phyloP scores from a whole-genome alignment of 1,284 basidiomycete genomes.

The Cryptococcus sp. region DNA sequence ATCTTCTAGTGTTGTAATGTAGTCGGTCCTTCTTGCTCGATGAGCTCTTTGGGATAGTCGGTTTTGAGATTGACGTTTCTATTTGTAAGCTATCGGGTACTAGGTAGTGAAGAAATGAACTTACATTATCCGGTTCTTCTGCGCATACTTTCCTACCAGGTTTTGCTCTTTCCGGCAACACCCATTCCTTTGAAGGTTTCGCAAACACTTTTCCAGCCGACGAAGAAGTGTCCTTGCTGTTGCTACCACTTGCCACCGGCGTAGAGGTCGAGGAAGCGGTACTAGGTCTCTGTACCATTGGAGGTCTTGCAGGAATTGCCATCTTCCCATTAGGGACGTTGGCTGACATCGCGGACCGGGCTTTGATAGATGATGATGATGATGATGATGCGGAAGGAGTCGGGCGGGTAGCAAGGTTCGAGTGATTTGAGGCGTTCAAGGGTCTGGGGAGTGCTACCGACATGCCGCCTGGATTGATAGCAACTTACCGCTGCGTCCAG shows the following conservation, averaged over 20 bases:
- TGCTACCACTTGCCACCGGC: neutral
- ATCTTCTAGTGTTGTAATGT: slow-evolving; percentile 83
- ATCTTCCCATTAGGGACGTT: neutral
- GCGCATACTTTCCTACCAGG: slow-evolving; percentile 84
- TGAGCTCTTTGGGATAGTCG: slow-evolving; percentile 85
- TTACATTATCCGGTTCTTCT: slow-evolving; percentile 52
- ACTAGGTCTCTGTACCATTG: neutral
- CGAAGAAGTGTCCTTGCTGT: slow-evolving; percentile 43
- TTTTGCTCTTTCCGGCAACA: slow-evolving; percentile 81
- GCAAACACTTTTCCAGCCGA: slow-evolving; percentile 48
- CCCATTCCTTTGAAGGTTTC: slow-evolving; percentile 77
- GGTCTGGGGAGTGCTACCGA: neutral
- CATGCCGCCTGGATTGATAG: neutral
- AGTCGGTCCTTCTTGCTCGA: slow-evolving; percentile 82
- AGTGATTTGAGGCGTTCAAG: neutral
- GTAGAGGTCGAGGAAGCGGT: neutral
- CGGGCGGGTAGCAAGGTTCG: neutral
- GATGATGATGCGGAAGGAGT: slow-evolving; percentile 1
- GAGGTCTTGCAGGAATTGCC: neutral
- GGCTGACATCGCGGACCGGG: slow-evolving; percentile 1
- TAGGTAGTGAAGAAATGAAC: slow-evolving; percentile 6
- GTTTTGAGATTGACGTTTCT: slow-evolving; percentile 50
- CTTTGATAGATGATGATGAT: neutral
- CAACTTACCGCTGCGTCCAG: no score
- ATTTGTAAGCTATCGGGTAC: neutral